These are phyloP conservation scores for Tetratostichococcus sp. DNA, from an alignment of 139 green algal species.

Conservation along the genomic window DNA sequence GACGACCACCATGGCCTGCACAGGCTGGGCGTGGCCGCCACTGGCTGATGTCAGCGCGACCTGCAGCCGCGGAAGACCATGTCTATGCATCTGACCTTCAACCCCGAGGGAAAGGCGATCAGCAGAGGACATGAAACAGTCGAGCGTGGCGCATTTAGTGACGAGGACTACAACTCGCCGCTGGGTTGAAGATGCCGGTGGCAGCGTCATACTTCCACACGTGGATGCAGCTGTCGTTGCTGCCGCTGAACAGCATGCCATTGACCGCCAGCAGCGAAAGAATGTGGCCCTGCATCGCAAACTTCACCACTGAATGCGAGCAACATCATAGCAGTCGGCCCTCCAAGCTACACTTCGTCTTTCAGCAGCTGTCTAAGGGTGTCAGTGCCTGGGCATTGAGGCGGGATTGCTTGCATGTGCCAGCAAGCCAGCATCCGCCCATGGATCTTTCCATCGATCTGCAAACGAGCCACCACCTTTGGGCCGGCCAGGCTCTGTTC, in stretches of 20 bases:
- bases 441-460: no score
- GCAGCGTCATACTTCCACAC: constrained; percentile 62
- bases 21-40: constrained; percentile 48
- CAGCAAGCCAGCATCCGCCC: no score
- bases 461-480: constrained; percentile 27
- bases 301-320: no score
- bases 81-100: no score
- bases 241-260: constrained; percentile 53
- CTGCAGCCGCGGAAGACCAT: constrained; percentile 8
- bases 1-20: constrained; percentile 39
- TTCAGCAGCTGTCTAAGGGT: no score
- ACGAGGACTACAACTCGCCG: no score
- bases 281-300: constrained; percentile 47
- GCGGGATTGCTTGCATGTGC: no score
- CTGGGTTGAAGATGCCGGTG: constrained; percentile 40
- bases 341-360: no score
- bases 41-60: constrained; percentile 31
- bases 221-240: constrained; percentile 64
- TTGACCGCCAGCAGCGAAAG: constrained; percentile 34
- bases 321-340: no score
- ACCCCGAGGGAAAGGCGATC: no score
- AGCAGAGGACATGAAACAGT: no score
- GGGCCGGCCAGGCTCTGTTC: constrained; percentile 50
- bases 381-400: no score
- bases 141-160: neutral